Conservation (phyloP, 106 monocot genomes). For the Chionographis japonica region DNA sequence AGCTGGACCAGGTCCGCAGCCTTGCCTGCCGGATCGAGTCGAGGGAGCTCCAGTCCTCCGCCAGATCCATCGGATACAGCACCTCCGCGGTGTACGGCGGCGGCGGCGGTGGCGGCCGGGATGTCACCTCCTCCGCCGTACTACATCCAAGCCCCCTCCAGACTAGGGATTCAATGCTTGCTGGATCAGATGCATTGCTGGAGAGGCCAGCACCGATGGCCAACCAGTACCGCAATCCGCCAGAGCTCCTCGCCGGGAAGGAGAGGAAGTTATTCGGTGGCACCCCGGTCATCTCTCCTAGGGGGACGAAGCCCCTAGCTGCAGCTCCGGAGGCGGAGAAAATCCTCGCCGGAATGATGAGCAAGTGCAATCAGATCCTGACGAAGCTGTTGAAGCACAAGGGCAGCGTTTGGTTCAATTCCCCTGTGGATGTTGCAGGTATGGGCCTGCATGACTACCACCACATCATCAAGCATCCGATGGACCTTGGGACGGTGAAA, state of each 20-base stretch:
- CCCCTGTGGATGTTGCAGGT: constrained; percentile 65
- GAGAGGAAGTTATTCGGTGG: constrained; percentile 1
- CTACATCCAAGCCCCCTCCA: background rate
- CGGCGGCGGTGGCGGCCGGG: constrained; percentile 7
- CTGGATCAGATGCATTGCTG: background rate
- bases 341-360: constrained; percentile 42
- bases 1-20: constrained; percentile 54
- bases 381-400: constrained; percentile 65
- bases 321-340: constrained; percentile 20
- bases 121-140: constrained; percentile 15
- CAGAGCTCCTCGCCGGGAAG: background rate
- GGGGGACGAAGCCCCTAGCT: constrained; percentile 5
- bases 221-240: too few species aligned
- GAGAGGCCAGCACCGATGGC: background rate
- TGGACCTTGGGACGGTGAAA: constrained; percentile 94
- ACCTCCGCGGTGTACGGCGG: constrained; percentile 16
- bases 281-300: background rate
- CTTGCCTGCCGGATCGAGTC: constrained; percentile 43
- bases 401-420: constrained; percentile 61
- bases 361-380: constrained; percentile 60
- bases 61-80: constrained; percentile 24
- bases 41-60: constrained; percentile 16
- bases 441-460: constrained; percentile 75
- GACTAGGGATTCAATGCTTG: background rate
- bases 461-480: constrained; percentile 69